Conservation (phyloP, 106 monocot species). For the Dioscorea alata region DNA sequence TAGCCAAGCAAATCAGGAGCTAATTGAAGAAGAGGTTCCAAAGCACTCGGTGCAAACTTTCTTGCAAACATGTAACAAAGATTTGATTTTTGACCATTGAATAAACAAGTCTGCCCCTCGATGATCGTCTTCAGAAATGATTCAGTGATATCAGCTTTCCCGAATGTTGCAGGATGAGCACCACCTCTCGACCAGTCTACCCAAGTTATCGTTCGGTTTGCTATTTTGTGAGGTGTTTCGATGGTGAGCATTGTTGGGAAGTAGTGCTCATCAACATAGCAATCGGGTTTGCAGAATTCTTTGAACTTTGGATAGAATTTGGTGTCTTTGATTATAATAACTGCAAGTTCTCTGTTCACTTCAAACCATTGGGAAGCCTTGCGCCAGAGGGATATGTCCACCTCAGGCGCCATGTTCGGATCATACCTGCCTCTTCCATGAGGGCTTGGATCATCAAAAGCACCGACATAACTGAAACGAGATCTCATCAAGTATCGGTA, state of each 20-base stretch:
- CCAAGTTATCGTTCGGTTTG: slow-evolving; percentile 31
- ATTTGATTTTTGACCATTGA: slow-evolving; percentile 19
- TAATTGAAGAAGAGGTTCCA: slow-evolving; percentile 27
- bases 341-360: slow-evolving; percentile 27
- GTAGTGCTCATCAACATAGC: slow-evolving; percentile 73
- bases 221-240: slow-evolving; percentile 25
- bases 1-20: slow-evolving; percentile 21
- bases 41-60: slow-evolving; percentile 44
- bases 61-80: slow-evolving; percentile 48
- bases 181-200: slow-evolving; percentile 52
- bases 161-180: slow-evolving; percentile 41
- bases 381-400: slow-evolving; percentile 40
- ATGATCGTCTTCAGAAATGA: slow-evolving; percentile 20
- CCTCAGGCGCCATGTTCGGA: slow-evolving; percentile 25
- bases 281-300: slow-evolving; percentile 30
- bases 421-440: slow-evolving; percentile 48
- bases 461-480: slow-evolving; percentile 24
- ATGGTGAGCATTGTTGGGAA: slow-evolving; percentile 50
- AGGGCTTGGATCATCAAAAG: slow-evolving; percentile 30
- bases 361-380: slow-evolving; percentile 74
- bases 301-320: slow-evolving; percentile 44
- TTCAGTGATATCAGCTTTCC: slow-evolving; percentile 27
- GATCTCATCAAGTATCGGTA: slow-evolving; percentile 38
- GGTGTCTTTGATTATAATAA: slow-evolving; percentile 27
- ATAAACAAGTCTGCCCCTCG: slow-evolving; percentile 13